These are phyloP conservation scores for Talaromyces piceae DNA, from an alignment of 2,329 filamentous ascomycete species.

Conservation along the genomic window DNA sequence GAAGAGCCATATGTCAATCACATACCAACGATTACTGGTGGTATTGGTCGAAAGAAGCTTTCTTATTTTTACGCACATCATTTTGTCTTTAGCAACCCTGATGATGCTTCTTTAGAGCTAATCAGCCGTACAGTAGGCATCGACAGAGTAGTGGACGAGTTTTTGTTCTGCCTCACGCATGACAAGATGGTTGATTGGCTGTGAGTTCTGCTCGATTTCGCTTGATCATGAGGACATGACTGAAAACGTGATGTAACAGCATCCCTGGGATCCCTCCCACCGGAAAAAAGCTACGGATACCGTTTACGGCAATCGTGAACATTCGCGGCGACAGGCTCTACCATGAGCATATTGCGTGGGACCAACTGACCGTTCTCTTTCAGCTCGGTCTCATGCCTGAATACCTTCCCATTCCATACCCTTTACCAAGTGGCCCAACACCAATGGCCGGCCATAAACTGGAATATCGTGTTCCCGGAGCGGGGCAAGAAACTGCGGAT, in stretches of 20 bases:
- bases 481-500: constrained; percentile 46
- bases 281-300: constrained; percentile 47
- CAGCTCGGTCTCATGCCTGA: constrained; percentile 59
- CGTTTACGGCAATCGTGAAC: constrained; percentile 59
- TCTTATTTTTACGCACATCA: constrained; percentile 64
- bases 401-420: constrained; percentile 57
- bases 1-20: constrained; percentile 73
- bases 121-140: constrained; percentile 64
- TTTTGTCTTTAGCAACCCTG: constrained; percentile 67
- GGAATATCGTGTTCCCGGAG: constrained; percentile 57
- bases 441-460: constrained; percentile 36
- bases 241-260: constrained; percentile 24
- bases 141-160: constrained; percentile 66
- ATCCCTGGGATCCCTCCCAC: constrained; percentile 55
- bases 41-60: constrained; percentile 57
- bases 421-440: constrained; percentile 34
- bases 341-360: constrained; percentile 66
- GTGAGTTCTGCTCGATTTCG: constrained; percentile 37
- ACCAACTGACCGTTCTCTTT: constrained; percentile 55
- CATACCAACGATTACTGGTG: constrained; percentile 63
- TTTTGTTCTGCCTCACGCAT: constrained; percentile 59
- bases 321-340: constrained; percentile 61
- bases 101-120: constrained; percentile 59
- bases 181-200: constrained; percentile 60
- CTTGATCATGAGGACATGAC: background rate